Base-by-base conservation (phyloP, 208 protist species). In the Crithidia thermophila region DNA sequence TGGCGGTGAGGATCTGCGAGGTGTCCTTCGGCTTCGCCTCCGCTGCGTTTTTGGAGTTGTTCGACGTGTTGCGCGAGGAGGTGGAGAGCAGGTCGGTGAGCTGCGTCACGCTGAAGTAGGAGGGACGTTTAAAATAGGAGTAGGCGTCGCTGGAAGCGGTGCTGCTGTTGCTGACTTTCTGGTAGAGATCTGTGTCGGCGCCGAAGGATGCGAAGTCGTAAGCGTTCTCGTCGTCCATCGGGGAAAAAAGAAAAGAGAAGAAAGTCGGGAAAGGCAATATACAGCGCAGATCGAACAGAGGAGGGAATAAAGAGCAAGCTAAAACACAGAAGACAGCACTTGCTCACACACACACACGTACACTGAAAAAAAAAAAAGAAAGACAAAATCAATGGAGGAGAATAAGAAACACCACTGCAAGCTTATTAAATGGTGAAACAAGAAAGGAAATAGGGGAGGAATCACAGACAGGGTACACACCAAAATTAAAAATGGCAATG, bases 321-420 rank as follows among this genome's bases (percentile, higher is more conserved):
- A n/a, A 28, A 30, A 2, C 3, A 8, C 20, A 28, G 20, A 4
- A 49, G 20, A 16, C 8, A 49, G n/a, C 8, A 34, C 13, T 40
- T 5, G n/a, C 18, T 23, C 28, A 69, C 31, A 52, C 33, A 33
- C 18, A 55, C 65, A 71, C 52, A 31, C 61, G n/a, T 30, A 40
- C 49, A 64, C 16, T 7, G 18, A 43, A 46, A 45, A 55, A 51
- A 57, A 34, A 60, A 58, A 56, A 63, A 79, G 63, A 56, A 67
- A 11, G 36, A 36, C 14, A 36, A 21, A 36, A 30, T 4, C 23
- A 51, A 20, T 51, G 14, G 20, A 46, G 40, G 16, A 18, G 14
- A n/a, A n/a, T n/a, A n/a, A n/a, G n/a, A n/a, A n/a, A n/a, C n/a
- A n/a, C n/a, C n/a, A n/a, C n/a, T n/a, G n/a, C n/a, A n/a, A 18